Conservation (phyloP, 768 basidiomycete species). For the Russula ochroleuca region DNA sequence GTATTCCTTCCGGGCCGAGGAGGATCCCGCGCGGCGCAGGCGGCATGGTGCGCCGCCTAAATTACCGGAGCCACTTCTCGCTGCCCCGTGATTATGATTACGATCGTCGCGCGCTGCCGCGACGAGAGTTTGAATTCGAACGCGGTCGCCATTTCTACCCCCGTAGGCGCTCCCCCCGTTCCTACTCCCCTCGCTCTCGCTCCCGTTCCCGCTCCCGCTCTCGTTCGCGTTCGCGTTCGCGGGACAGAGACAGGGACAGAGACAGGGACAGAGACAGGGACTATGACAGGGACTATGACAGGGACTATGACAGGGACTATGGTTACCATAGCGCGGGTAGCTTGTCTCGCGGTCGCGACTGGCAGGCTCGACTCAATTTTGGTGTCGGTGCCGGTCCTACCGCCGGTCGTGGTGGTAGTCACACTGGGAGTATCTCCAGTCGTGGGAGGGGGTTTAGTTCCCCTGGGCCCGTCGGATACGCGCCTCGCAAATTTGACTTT, state of each 20-base stretch:
- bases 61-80: not conserved
- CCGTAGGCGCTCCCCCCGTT: not conserved
- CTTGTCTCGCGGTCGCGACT: not conserved
- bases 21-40: not conserved
- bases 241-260: constrained; percentile 3
- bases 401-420: not conserved
- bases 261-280: too few relatives aligned
- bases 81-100: constrained; percentile 8
- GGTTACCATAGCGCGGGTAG: not conserved
- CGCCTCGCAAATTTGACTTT: constrained; percentile 10
- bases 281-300: too few relatives aligned
- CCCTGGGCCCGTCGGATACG: not conserved
- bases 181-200: not conserved
- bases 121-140: not conserved
- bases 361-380: not conserved
- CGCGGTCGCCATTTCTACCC: not conserved
- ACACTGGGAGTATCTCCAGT: not conserved
- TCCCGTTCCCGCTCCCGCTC: not conserved
- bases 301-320: too few relatives aligned
- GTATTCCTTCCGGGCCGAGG: not conserved
- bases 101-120: not conserved
- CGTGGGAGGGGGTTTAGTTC: not conserved
- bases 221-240: not conserved
- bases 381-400: not conserved
- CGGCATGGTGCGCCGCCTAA: not conserved